These are phyloP conservation scores for fission yeast (Schizosaccharomyces pombe) DNA, from an alignment of 805 yeast species.

Conservation along the genomic window DNA sequence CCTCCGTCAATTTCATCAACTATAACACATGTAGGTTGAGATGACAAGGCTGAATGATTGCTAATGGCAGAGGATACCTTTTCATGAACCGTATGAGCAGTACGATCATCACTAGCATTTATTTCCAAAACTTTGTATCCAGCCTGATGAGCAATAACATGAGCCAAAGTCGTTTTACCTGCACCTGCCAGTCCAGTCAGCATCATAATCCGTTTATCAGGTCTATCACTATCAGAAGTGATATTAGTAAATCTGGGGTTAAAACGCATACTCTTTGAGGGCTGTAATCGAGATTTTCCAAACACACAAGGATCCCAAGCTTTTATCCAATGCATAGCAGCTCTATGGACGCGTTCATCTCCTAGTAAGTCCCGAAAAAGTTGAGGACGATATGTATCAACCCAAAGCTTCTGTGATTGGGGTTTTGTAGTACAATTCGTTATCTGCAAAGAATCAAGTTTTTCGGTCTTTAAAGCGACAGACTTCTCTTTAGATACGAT, in stretches of 20 bases:
- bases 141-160: constrained; percentile 55
- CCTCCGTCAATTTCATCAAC: constrained; percentile 76
- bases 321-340: constrained; percentile 36
- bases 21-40: constrained; percentile 57
- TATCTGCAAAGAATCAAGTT: too few relatives aligned
- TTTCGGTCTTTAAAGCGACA: too few relatives aligned
- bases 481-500: too few relatives aligned
- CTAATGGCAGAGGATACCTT: constrained; percentile 40
- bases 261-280: neutral
- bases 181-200: constrained; percentile 85
- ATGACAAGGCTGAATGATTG: constrained; percentile 34
- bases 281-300: neutral
- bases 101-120: constrained; percentile 64
- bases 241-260: too few relatives aligned
- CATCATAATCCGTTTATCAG: constrained; percentile 38
- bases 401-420: constrained; percentile 2
- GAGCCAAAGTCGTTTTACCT: constrained; percentile 80
- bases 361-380: neutral
- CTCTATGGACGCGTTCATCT: constrained; percentile 25
- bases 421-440: too few relatives aligned
- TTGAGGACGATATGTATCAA: constrained; percentile 4
- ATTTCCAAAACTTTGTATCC: constrained; percentile 65
- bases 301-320: constrained; percentile 43
- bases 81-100: constrained; percentile 31
- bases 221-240: constrained; percentile 22